Evolutionary conservation across 2,329 filamentous ascomycete genomes (phyloP), one percentile per base, ranked within the genome.

Genomic region (Botryotinia convoluta): DNA sequence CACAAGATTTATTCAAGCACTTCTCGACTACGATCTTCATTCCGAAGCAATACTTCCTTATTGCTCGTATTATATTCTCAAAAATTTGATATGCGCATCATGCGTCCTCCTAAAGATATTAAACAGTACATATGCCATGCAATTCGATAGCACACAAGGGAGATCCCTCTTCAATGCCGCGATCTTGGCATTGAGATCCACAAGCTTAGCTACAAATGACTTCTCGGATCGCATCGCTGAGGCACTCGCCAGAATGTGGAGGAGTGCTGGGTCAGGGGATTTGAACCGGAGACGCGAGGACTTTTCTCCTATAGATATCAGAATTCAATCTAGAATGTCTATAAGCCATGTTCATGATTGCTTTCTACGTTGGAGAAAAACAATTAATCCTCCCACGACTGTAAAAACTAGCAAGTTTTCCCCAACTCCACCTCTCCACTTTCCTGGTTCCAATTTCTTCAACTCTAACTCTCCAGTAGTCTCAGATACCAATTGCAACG

Each of bases 281-380:
- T 44, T 69, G n/a, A 63, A 64, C n/a, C 67, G 64, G 20, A n/a
- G 60, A 45, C 59, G 69, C 59, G 63, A 54, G 42, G 72, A 77
- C 51, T 64, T 81, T 65, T 77, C 81, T 22, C 83, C 86, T 72
- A 81, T 92, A 45, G 86, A 89, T 74, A 83, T 92, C n/a, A 90
- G 88, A 76, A 88, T 92, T 44, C 86, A 89, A 44, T 90, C 88
- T 74, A 85, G 90, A 22, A 91, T 91, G 86, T 91, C 89, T 77
- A 89, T 92, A 84, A 90, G 88, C 57, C 84, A 91, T 22, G 86
- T 92, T 1, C 91, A 88, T 78, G 90, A 92, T 80, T 89, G 88
- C 29, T 88, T 91, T 32, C 91, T 89, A 89, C 85, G 89, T 72
- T 92, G 90, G 90, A 85, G 89, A 74, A 87, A 89, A 32, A 63